phyloP scores from a whole-genome alignment of 805 yeast species.

The Yamadazyma philogaea region DNA sequence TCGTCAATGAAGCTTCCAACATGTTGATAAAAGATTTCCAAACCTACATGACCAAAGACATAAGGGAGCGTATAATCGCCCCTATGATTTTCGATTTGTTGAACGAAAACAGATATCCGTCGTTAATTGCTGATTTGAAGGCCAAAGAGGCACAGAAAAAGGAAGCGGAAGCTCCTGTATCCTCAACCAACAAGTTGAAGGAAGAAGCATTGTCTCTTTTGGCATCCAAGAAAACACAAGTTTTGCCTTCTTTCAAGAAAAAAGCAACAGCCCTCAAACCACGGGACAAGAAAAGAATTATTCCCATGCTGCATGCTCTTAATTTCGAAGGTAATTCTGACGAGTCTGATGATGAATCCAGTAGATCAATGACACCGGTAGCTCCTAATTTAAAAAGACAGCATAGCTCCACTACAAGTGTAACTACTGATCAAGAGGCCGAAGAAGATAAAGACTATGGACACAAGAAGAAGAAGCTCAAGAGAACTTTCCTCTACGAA shows the following conservation, averaged over 20 bases:
- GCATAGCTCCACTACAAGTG: conserved; percentile 22
- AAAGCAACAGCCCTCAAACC: conserved; percentile 21
- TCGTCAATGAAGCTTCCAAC: conserved; percentile 57
- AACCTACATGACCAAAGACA: conserved; percentile 61
- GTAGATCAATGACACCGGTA: conserved; percentile 36
- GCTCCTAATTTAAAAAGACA: conserved; percentile 28
- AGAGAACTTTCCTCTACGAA: conserved; percentile 29
- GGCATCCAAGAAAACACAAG: conserved; percentile 18
- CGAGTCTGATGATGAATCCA: conserved; percentile 36
- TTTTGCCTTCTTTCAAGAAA: conserved; percentile 37
- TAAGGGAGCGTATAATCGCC: conserved; percentile 68
- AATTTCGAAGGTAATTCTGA: conserved; percentile 38
- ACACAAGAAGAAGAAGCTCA: conserved; percentile 17
- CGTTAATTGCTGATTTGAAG: conserved; percentile 34
- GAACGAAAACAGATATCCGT: conserved; percentile 58
- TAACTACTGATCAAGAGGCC: conserved; percentile 18
- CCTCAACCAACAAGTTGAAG: conserved; percentile 18
- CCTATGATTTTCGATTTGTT: conserved; percentile 63
- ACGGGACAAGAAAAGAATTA: conserved; percentile 23
- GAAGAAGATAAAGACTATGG: conserved; percentile 26
- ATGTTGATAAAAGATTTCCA: conserved; percentile 62
- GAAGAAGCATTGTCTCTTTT: conserved; percentile 26
- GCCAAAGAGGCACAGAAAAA: conserved; percentile 23
- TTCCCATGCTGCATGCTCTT: conserved; percentile 56
- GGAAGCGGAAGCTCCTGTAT: conserved; percentile 15